These are phyloP conservation scores for Graphilbum sp. DNA, from an alignment of 2,329 filamentous ascomycete genomes.

Conservation along the genomic window DNA sequence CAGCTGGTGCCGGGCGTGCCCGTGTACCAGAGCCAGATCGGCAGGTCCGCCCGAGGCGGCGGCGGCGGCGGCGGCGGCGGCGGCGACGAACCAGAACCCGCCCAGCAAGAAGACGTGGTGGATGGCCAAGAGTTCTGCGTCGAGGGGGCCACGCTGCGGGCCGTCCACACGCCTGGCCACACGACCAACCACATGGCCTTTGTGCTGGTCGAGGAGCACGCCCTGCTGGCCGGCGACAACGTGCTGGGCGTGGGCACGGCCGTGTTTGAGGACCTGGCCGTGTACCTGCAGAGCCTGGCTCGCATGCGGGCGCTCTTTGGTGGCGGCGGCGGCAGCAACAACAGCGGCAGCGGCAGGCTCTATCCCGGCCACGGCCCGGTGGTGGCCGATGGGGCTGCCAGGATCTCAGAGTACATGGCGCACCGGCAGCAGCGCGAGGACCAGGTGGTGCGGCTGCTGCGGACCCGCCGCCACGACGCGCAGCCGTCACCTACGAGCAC, in stretches of 20 bases:
- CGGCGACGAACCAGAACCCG: not conserved
- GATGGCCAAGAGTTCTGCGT: slow-evolving; percentile 34
- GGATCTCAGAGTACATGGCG: slow-evolving; percentile 65
- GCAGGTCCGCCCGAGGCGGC: not conserved
- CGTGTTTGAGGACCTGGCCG: slow-evolving; percentile 51
- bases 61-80: not conserved
- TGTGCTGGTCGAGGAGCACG: slow-evolving; percentile 44
- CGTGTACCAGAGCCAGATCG: slow-evolving; percentile 43
- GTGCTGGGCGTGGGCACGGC: slow-evolving; percentile 58
- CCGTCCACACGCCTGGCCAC: slow-evolving; percentile 53
- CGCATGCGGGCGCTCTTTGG: slow-evolving; percentile 43
- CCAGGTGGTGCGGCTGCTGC: slow-evolving; percentile 54
- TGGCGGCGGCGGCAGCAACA: slow-evolving; percentile 32
- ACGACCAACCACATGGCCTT: slow-evolving; percentile 53
- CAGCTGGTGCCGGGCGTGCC: slow-evolving; percentile 42
- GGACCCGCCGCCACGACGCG: slow-evolving; percentile 12
- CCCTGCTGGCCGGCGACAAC: slow-evolving; percentile 61
- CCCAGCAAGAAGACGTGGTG: slow-evolving; percentile 14
- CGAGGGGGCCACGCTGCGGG: slow-evolving; percentile 40
- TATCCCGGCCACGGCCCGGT: slow-evolving; percentile 84
- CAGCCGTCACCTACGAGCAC: not conserved
- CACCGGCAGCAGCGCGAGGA: slow-evolving; percentile 68
- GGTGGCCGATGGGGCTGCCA: slow-evolving; percentile 53
- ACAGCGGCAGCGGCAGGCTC: slow-evolving; percentile 36
- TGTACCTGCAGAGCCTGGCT: slow-evolving; percentile 44